A percentile compares a stretch with the other conserved stretches of the same genome.
Conservation (phyloP, 2,329 filamentous ascomycete species). For the Sphaerulina populicola region DNA sequence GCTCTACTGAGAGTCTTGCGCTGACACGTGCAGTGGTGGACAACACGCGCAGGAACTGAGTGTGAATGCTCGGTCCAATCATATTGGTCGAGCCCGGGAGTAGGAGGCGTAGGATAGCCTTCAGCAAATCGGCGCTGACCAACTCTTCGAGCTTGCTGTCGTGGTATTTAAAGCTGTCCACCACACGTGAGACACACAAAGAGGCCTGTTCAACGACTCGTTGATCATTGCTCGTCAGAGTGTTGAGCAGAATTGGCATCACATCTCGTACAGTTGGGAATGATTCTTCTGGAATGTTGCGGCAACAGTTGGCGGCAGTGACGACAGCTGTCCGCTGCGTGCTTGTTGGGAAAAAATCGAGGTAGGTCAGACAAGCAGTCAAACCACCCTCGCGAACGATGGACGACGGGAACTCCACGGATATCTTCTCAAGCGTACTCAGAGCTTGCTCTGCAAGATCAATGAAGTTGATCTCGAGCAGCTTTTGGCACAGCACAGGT, state of each 20-base stretch:
- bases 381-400: constrained; percentile 94
- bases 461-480: constrained; percentile 93
- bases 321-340: constrained; percentile 95
- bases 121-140: constrained; percentile 77
- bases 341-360: constrained; percentile 96
- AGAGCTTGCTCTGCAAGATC: constrained; percentile 94
- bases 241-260: constrained; percentile 89
- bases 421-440: constrained; percentile 95
- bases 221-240: constrained; percentile 85
- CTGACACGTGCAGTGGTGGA: constrained; percentile 86
- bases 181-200: constrained; percentile 86
- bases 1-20: constrained; percentile 73
- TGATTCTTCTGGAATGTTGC: constrained; percentile 89
- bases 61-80: constrained; percentile 89
- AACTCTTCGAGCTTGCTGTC: constrained; percentile 84
- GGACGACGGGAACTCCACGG: constrained; percentile 84
- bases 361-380: constrained; percentile 87
- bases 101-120: constrained; percentile 74
- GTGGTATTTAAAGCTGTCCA: constrained; percentile 91
- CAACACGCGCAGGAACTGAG: constrained; percentile 85
- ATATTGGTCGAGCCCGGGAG: constrained; percentile 92
- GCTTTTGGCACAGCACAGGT: constrained; percentile 85
- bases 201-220: constrained; percentile 95
- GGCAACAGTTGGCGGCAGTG: constrained; percentile 95
- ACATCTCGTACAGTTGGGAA: constrained; percentile 88